These are phyloP conservation scores for Ogataea pilisensis DNA, from an alignment of 805 yeast genomes.

Conservation along the genomic window DNA sequence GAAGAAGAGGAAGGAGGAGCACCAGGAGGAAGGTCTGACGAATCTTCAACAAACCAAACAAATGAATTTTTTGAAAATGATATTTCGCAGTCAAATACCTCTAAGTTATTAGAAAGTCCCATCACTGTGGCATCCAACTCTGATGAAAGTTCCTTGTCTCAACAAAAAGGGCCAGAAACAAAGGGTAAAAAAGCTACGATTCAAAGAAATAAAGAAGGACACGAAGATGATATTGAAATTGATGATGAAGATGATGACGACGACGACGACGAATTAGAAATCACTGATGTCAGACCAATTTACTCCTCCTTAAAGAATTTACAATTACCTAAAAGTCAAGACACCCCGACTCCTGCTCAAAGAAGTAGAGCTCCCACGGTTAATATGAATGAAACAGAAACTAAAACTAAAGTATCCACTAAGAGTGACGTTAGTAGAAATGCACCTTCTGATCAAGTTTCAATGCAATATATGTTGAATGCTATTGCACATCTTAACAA, in stretches of 20 bases:
- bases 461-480: constrained; percentile 19
- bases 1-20: no score
- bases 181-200: not conserved
- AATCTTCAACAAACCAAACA: not conserved
- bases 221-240: not conserved
- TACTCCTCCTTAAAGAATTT: not conserved
- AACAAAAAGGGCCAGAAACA: not conserved
- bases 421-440: no score
- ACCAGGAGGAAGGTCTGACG: not conserved
- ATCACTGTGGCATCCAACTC: not conserved
- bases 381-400: not conserved
- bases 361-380: constrained; percentile 1
- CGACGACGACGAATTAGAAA: constrained; percentile 1
- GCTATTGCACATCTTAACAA: constrained; percentile 14
- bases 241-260: not conserved
- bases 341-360: constrained; percentile 2
- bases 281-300: constrained; percentile 1
- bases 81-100: not conserved
- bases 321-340: not conserved
- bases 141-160: not conserved
- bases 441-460: constrained; percentile 7
- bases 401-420: not conserved
- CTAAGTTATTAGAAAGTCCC: not conserved
- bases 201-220: not conserved
- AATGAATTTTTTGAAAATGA: not conserved